phyloP scores from a whole-genome alignment of 768 basidiomycete genomes.

The Psilocybe cyanescens region DNA sequence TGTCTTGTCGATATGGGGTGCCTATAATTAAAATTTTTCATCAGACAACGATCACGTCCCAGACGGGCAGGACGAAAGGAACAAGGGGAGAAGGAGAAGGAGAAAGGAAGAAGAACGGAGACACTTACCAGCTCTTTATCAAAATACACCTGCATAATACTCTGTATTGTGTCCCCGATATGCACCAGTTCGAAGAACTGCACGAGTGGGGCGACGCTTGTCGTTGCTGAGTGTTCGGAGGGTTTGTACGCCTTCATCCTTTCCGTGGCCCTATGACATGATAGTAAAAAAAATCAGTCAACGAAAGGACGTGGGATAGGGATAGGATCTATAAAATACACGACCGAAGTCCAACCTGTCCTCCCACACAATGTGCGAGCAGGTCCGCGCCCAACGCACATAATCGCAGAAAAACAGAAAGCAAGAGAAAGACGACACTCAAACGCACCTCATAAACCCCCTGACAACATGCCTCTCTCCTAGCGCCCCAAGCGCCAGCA shows the following conservation, averaged over 20 bases:
- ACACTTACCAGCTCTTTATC: constrained; percentile 87
- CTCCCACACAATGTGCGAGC: too few species aligned
- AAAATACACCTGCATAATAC: constrained; percentile 97
- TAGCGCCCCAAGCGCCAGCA: constrained; percentile 78
- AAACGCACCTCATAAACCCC: constrained; percentile 75
- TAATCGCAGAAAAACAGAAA: not conserved
- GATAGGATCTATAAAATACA: too few species aligned
- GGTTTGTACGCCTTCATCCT: constrained; percentile 93
- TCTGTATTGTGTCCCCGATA: constrained; percentile 95
- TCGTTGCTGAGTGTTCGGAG: constrained; percentile 79
- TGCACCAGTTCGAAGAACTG: constrained; percentile 99
- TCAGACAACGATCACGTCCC: too few species aligned
- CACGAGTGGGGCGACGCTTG: constrained; percentile 87
- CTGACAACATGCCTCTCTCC: constrained; percentile 78
- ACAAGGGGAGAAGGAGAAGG: not conserved
- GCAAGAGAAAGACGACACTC: constrained; percentile 12
- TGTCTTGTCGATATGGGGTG: constrained; percentile 86
- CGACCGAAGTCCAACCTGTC: too few species aligned
- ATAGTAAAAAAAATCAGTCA: too few species aligned
- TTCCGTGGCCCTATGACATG: constrained; percentile 69
- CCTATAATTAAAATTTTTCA: constrained; percentile 40
- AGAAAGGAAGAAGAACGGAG: not conserved
- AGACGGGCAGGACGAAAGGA: not conserved
- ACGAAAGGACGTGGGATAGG: too few species aligned
- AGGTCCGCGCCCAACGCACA: too few species aligned